A percentile compares a stretch with the other conserved stretches of the same genome.
phyloP scores from a whole-genome alignment of 371 early-diverging fungal species.

The Apophysomyces ossiformis region DNA sequence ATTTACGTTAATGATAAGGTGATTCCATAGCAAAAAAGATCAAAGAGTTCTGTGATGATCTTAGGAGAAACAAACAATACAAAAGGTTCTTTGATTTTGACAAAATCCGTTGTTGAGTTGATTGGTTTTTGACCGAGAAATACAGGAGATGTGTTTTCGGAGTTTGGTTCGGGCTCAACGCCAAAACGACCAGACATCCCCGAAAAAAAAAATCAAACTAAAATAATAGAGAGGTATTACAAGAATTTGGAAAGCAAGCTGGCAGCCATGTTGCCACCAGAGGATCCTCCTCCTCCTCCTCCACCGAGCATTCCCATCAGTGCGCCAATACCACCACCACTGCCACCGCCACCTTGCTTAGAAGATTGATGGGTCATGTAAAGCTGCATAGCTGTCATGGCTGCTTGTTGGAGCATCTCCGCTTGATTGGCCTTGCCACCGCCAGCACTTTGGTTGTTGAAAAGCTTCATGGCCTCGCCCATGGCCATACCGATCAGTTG shows the following conservation, averaged over 20 bases:
- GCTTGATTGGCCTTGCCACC: slow-evolving; percentile 15
- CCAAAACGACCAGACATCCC: neutral
- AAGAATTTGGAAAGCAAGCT: slow-evolving; percentile 22
- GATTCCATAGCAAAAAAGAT: too few relatives aligned
- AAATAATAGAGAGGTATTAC: slow-evolving; percentile 12
- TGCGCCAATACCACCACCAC: slow-evolving; percentile 24
- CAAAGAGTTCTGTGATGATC: too few relatives aligned
- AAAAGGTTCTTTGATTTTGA: too few relatives aligned
- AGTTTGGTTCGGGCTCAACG: neutral
- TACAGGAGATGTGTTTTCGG: neutral
- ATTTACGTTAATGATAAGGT: too few relatives aligned
- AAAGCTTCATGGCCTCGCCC: slow-evolving; percentile 56
- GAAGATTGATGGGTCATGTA: slow-evolving; percentile 19
- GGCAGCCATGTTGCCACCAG: slow-evolving; percentile 9
- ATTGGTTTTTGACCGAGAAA: too few relatives aligned
- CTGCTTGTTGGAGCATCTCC: slow-evolving; percentile 20
- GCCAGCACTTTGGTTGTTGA: slow-evolving; percentile 23
- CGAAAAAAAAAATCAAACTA: neutral
- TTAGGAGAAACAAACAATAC: too few relatives aligned
- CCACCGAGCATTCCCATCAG: slow-evolving; percentile 26
- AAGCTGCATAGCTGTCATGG: slow-evolving; percentile 23
- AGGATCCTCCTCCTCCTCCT: slow-evolving; percentile 15
- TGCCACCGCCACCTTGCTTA: slow-evolving; percentile 15
- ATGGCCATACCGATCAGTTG: slow-evolving; percentile 52
- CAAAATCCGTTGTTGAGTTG: too few relatives aligned